Conservation (phyloP, 2,329 filamentous ascomycete species). For the Aspergillus sp. region DNA sequence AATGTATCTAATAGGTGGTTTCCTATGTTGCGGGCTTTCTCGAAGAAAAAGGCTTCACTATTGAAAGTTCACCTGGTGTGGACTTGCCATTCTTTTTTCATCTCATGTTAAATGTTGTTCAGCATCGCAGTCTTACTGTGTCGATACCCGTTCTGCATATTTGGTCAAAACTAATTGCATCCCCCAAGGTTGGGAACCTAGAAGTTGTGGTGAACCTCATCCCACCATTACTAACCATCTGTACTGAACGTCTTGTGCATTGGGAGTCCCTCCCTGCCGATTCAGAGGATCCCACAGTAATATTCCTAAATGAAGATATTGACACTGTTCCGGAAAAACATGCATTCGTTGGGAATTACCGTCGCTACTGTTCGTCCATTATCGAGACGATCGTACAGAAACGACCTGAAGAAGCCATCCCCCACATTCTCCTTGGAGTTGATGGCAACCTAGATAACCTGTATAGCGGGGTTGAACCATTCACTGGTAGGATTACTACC, state of each 20-base stretch:
- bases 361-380: constrained; percentile 82
- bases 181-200: constrained; percentile 63
- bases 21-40: constrained; percentile 83
- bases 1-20: constrained; percentile 61
- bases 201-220: constrained; percentile 63
- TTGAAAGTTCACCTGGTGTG: constrained; percentile 57
- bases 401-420: constrained; percentile 79
- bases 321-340: constrained; percentile 93
- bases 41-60: constrained; percentile 69
- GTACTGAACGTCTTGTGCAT: constrained; percentile 77
- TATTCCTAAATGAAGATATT: constrained; percentile 88
- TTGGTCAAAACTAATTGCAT: constrained; percentile 80
- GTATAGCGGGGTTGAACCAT: constrained; percentile 67
- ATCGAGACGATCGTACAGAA: constrained; percentile 84
- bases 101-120: constrained; percentile 75
- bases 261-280: constrained; percentile 87
- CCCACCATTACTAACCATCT: constrained; percentile 75
- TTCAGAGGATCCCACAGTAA: constrained; percentile 72
- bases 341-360: constrained; percentile 92
- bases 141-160: constrained; percentile 90
- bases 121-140: constrained; percentile 83
- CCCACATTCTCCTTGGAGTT: constrained; percentile 79
- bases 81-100: constrained; percentile 75
- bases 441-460: constrained; percentile 72
- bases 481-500: constrained; percentile 57